Base-by-base conservation (phyloP, 805 yeast species). In the Candida railenensis region DNA sequence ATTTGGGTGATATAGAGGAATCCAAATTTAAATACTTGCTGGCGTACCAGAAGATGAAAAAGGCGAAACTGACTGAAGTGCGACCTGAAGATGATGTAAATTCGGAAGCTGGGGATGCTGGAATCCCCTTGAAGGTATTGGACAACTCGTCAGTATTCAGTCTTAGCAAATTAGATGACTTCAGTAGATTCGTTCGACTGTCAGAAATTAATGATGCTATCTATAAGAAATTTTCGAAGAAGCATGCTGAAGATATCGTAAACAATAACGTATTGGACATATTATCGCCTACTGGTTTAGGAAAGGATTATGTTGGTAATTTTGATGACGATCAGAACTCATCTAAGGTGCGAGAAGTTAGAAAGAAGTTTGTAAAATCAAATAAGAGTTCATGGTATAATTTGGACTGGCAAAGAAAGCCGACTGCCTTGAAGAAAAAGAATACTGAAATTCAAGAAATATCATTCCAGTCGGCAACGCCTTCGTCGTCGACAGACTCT, bases 141-240 rank as follows among this genome's bases (percentile, higher is more conserved):
- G 16, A 47, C 21, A 43, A 41, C 18, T 39, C 53, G 5, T 66
- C 72, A 0, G 54, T 66, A 3, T 67, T 70, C 46, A 57, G 56
- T 5, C 52, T 69, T 15, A 58, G 69, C 1, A 45, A 55, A 4
- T 51, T 71, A 16, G 70, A 67, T 49, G 77, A 72, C 47, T 72
- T 60, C 51, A 52, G 50, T 37, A 58, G 53, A 37, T 72, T 63
- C 47, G 58, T 67, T 11, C 62, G 61, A 44, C 63, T 64, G 53
- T 61, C 70, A 20, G 67, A 65, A 41, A 46, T 71, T 25, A 64
- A 69, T 47, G 70, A 71, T 42, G 42, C 44, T 21, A 67, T 70
- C 34, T 58, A 57, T 30, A 50, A 56, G 3, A 55, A 56, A 46
- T 47, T 59, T 32, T 42, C 39, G 16, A 25, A 19, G 11, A 33